phyloP scores from a whole-genome alignment of 495 filamentous ascomycete species.

The Jackrogersella multiformis region DNA sequence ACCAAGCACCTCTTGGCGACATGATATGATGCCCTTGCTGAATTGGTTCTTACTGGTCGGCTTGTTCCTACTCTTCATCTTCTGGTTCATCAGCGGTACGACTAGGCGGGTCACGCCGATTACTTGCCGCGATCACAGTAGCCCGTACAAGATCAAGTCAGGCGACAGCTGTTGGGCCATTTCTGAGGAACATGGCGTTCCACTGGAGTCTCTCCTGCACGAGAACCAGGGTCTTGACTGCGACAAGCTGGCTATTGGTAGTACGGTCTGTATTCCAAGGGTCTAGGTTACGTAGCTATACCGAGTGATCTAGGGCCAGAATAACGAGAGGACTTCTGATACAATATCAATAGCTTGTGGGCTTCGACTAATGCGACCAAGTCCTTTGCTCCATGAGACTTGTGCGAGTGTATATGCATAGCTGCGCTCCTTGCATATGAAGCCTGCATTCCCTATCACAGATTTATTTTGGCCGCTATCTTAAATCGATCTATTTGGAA shows the following conservation, averaged over 20 bases:
- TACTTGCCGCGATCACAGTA: constrained; percentile 33
- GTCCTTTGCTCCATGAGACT: background rate
- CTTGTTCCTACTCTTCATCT: constrained; percentile 42
- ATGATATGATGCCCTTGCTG: constrained; percentile 47
- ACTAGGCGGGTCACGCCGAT: constrained; percentile 21
- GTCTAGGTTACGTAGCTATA: constrained; percentile 26
- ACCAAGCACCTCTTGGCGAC: constrained; percentile 41
- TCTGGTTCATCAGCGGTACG: constrained; percentile 41
- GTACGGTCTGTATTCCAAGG: constrained; percentile 41
- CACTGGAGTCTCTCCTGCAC: constrained; percentile 41
- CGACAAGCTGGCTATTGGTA: constrained; percentile 37
- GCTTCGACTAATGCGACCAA: background rate
- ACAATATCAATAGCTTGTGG: constrained; percentile 1
- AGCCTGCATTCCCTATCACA: background rate
- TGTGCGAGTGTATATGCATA: constrained; percentile 3
- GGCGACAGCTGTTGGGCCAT: constrained; percentile 50
- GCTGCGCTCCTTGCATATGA: constrained; percentile 9
- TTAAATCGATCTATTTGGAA: background rate
- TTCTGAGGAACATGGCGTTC: constrained; percentile 34
- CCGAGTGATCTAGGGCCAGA: constrained; percentile 19
- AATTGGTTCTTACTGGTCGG: constrained; percentile 49
- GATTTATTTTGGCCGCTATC: constrained; percentile 12
- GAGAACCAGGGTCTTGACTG: constrained; percentile 45
- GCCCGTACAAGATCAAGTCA: constrained; percentile 35
- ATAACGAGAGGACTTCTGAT: too few relatives aligned